Evolutionary conservation across 495 filamentous ascomycete species (phyloP), one percentile per base, ranked within the genome.

Genomic region (Staphylotrichum longicolle): DNA sequence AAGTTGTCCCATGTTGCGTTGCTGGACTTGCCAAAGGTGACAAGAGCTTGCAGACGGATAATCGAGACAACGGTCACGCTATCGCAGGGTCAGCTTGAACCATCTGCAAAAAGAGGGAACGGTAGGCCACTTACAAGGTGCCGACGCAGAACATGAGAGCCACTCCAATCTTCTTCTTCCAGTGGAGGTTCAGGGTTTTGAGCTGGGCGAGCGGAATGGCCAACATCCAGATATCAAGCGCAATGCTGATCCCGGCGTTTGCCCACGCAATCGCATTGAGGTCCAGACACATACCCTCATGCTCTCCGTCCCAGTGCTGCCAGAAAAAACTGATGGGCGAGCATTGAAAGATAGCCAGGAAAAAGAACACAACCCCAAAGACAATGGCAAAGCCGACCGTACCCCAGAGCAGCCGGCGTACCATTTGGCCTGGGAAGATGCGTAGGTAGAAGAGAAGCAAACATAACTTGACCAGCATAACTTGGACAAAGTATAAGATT

Each of bases 61-160:
- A 61, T 48, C 30, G 63, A 61, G 20, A 70, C 57, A 6, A 61
- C 20, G 7, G 58, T 61, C 10, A 58, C 54, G 40, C 63, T 65
- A 58, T 7, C 44, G 7, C 30, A 39, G 39, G 37, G 37, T 37
- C n/a, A 33, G 40, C 10, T 45, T 48, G 54, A 30, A 14, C 11
- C 9, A 20, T 4, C 6, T 44, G 8, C 1, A 41, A 37, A 3
- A 27, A 12, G 27, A 27, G 30, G 46, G 45, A n/a, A 1, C 4
- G 1, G 10, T 6, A 10, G 37, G 37, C 37, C 34, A 68, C 71
- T 50, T 60, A 77, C 75, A 70, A 65, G n/a, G 68, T 68, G 10
- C 75, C 75, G 14, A 77, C 61, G 41, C 62, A 58, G 58, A 78
- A 77, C 74, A 78, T 76, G 32, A 76, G 10, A 3, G 37, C 51